Evolutionary conservation across 441 rosid genomes (phyloP).

Genomic region (Eutrema salsugineum): DNA sequence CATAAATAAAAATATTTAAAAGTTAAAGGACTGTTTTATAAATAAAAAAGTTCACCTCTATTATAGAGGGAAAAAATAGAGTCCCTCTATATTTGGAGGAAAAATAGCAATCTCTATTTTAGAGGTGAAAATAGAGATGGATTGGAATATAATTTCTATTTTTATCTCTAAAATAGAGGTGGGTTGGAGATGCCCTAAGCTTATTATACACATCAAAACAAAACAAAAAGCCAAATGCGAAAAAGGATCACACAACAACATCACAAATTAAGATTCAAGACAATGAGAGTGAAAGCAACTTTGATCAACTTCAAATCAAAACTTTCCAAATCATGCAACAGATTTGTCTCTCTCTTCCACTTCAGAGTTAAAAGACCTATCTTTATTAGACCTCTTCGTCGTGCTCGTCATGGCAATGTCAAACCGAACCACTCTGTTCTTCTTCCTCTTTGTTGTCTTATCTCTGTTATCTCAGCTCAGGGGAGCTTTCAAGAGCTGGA

Average conservation of each 20-base stretch:
- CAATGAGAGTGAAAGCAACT: constrained; percentile 52
- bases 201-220: constrained; percentile 16
- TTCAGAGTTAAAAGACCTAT: constrained; percentile 47
- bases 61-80: too few species aligned
- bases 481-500: constrained; percentile 38
- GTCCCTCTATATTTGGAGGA: too few species aligned
- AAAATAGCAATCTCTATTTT: too few species aligned
- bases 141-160: too few species aligned
- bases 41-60: too few species aligned
- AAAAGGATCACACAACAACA: constrained; percentile 18
- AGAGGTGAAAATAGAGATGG: too few species aligned
- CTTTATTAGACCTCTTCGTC: constrained; percentile 38
- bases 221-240: neutral
- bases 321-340: constrained; percentile 56
- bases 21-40: too few species aligned
- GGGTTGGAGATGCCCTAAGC: too few species aligned
- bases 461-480: constrained; percentile 26
- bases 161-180: too few species aligned
- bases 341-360: constrained; percentile 39
- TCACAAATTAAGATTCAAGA: constrained; percentile 27
- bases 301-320: constrained; percentile 56
- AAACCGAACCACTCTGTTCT: constrained; percentile 18
- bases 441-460: constrained; percentile 17
- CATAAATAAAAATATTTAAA: too few species aligned
- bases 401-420: constrained; percentile 13